Evolutionary conservation across 805 yeast species (phyloP).

Genomic region (Saturnispora diversa): DNA sequence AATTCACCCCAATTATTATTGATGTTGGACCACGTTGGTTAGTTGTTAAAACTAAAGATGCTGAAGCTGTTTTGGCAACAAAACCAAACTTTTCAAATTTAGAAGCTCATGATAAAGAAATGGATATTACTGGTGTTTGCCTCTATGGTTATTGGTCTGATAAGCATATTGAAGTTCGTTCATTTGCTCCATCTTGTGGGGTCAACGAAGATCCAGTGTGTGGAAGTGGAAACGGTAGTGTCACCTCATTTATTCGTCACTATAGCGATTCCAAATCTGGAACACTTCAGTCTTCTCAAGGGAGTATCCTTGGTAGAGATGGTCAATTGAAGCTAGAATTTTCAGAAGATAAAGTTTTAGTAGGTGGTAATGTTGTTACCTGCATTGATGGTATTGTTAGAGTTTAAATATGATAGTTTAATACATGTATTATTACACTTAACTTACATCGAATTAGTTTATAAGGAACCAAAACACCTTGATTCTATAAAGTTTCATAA

Average conservation of each 20-base stretch:
- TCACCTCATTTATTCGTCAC: conserved; percentile 4
- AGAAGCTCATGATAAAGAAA: conserved; percentile 14
- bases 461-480: too few species aligned
- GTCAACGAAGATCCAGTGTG: conserved; percentile 48
- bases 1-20: conserved; percentile 23
- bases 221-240: conserved; percentile 39
- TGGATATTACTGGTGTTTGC: conserved; percentile 31
- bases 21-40: conserved; percentile 45
- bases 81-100: conserved; percentile 29
- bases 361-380: conserved; percentile 10
- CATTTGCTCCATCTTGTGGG: conserved; percentile 30
- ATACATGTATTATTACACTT: too few species aligned
- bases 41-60: conserved; percentile 28
- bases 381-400: conserved; percentile 8
- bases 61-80: conserved; percentile 28
- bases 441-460: neutral
- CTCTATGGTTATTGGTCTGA: conserved; percentile 32
- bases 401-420: too few species aligned
- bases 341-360: neutral
- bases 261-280: neutral
- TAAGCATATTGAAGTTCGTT: conserved; percentile 34
- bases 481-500: neutral
- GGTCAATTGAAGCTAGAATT: conserved; percentile 1
- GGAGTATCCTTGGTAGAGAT: conserved; percentile 5
- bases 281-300: neutral